A percentile compares a stretch with the other conserved stretches of the same genome.
These are phyloP conservation scores for Tetragonia tetragonoides DNA, from an alignment of 148 eudicot genomes.

Conservation along the genomic window DNA sequence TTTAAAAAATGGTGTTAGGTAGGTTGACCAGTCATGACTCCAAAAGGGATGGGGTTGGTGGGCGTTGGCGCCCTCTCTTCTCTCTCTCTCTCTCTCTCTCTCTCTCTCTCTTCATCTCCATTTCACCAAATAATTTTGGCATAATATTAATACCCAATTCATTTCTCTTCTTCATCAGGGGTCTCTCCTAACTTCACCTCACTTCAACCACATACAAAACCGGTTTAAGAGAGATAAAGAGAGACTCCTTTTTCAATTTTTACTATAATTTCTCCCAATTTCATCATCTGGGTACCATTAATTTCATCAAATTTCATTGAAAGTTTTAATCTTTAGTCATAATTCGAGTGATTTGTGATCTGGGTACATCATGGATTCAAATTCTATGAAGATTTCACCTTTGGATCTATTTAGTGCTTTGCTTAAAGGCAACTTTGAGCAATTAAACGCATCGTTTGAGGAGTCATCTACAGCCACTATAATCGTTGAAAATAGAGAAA, in stretches of 20 bases:
- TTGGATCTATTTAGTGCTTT: constrained; percentile 72
- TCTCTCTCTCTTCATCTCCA: neutral
- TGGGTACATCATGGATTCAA: constrained; percentile 53
- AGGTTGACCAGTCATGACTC: constrained; percentile 18
- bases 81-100: neutral
- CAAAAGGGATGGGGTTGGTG: constrained; percentile 31
- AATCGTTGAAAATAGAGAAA: constrained; percentile 54
- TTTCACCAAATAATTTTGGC: neutral
- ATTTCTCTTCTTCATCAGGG: constrained; percentile 23
- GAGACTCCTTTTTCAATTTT: constrained; percentile 7
- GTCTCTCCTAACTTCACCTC: constrained; percentile 38
- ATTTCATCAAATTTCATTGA: constrained; percentile 6
- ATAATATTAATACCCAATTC: neutral
- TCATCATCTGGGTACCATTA: constrained; percentile 18
- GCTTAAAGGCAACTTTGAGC: constrained; percentile 43
- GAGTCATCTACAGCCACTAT: constrained; percentile 40
- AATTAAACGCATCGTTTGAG: constrained; percentile 41
- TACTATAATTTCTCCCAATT: neutral
- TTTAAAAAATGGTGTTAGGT: constrained; percentile 27
- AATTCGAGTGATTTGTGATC: constrained; percentile 11
- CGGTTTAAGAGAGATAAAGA: neutral
- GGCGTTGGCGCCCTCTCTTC: constrained; percentile 30
- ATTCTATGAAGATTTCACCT: constrained; percentile 58
- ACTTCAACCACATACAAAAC: constrained; percentile 17
- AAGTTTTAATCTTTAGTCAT: neutral